Percentiles rank a stretch among this genome's conserved stretches.
Evolutionary conservation across 805 yeast species (phyloP).

Genomic region (Grigorovia yakushimaensis): DNA sequence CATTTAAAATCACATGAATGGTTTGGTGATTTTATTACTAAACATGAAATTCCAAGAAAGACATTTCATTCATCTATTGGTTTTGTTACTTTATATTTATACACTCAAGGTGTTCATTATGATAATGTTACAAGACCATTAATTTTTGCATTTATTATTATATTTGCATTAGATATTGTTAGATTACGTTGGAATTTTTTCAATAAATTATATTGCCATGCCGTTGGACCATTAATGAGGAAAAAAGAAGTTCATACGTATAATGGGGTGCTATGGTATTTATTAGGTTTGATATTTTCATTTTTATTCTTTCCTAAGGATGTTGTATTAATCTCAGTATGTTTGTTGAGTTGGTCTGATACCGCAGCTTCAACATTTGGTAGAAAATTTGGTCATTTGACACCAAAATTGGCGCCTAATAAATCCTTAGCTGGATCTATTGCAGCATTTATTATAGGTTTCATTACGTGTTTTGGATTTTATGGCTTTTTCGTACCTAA

Average conservation of each 20-base stretch:
- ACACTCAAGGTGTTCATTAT: constrained; percentile 50
- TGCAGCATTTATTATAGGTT: constrained; percentile 76
- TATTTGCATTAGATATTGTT: constrained; percentile 55
- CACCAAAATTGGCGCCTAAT: constrained; percentile 63
- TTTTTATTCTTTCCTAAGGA: constrained; percentile 70
- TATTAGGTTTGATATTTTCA: constrained; percentile 67
- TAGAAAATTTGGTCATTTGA: constrained; percentile 70
- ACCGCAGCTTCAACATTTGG: constrained; percentile 96
- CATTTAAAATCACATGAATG: constrained; percentile 33
- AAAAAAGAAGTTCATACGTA: constrained; percentile 61
- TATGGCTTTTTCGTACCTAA: constrained; percentile 68
- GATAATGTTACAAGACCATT: constrained; percentile 53
- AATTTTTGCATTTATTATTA: constrained; percentile 40
- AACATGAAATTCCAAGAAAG: constrained; percentile 87
- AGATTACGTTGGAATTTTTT: constrained; percentile 54
- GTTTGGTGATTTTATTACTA: constrained; percentile 48
- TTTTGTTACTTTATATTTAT: constrained; percentile 62
- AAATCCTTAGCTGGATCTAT: constrained; percentile 86
- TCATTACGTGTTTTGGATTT: constrained; percentile 50
- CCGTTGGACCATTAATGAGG: constrained; percentile 76
- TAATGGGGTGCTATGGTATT: constrained; percentile 85
- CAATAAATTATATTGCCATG: constrained; percentile 55
- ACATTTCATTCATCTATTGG: constrained; percentile 85
- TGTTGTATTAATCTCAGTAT: constrained; percentile 62
- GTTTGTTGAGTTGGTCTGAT: constrained; percentile 91